Evolutionary conservation across 1,284 basidiomycete species (phyloP).

Genomic region (Moesziomyces aphidis): DNA sequence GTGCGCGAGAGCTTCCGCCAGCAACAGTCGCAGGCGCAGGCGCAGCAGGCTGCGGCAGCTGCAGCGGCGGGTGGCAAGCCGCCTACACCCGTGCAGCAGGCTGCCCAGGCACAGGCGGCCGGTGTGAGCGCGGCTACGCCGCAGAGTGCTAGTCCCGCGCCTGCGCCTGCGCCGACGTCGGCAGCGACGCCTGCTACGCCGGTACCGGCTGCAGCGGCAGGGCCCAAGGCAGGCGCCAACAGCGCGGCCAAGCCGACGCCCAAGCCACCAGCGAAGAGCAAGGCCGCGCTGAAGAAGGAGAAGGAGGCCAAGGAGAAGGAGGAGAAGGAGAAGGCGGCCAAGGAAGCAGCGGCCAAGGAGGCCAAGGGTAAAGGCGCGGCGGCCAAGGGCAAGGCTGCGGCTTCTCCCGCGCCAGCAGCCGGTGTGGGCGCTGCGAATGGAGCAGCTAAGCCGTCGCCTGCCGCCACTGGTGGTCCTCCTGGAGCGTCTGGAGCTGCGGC

Average conservation of each 20-base stretch:
- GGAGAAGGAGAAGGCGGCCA: constrained; percentile 39
- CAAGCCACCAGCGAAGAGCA: constrained; percentile 36
- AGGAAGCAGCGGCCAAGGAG: constrained; percentile 22
- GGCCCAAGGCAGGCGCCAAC: constrained; percentile 11
- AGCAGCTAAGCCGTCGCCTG: constrained; percentile 19
- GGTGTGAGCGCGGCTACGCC: constrained; percentile 7
- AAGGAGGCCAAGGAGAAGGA: constrained; percentile 34
- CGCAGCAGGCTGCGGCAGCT: constrained; percentile 14
- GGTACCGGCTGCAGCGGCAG: constrained; percentile 1
- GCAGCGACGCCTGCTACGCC: constrained; percentile 1
- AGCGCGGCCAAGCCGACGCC: constrained; percentile 26
- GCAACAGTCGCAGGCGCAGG: constrained; percentile 45
- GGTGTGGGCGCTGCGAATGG: constrained; percentile 1
- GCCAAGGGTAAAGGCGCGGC: constrained; percentile 18
- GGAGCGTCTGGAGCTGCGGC: constrained; percentile 4
- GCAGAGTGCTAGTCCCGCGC: constrained; percentile 23
- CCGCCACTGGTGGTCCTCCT: constrained; percentile 4
- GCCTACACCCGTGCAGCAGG: constrained; percentile 17
- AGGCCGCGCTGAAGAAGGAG: constrained; percentile 37
- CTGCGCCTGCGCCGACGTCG: constrained; percentile 14
- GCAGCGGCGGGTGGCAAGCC: constrained; percentile 8
- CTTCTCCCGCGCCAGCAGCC: constrained; percentile 10
- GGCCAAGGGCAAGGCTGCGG: constrained; percentile 22
- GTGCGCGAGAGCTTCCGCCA: constrained; percentile 54
- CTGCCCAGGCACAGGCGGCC: constrained; percentile 9